Evolutionary conservation across 2,329 filamentous ascomycete species (phyloP).

Genomic region (Trichoderma koningiopsis): DNA sequence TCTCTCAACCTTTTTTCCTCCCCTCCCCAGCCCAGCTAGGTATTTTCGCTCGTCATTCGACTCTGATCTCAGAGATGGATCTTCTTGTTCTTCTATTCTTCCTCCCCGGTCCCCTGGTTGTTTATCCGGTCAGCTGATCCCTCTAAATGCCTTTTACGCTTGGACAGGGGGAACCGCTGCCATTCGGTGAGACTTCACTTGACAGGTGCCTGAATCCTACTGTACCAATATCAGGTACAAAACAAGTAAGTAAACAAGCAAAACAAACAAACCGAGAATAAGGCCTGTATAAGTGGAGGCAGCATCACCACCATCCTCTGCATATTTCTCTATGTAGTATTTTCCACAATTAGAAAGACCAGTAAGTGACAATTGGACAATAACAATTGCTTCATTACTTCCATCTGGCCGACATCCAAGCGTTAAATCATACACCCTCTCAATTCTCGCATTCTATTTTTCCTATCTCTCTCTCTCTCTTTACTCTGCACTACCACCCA

Average conservation of each 20-base stretch:
- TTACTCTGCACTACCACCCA: neutral
- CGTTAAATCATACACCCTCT: neutral
- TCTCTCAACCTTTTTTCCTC: neutral
- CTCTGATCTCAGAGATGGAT: neutral
- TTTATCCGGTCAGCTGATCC: slow-evolving; percentile 15
- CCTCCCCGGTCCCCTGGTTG: neutral
- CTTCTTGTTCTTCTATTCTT: neutral
- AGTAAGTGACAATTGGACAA: neutral
- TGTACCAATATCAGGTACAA: neutral
- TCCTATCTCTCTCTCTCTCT: neutral
- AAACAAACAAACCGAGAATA: neutral
- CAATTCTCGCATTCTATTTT: neutral
- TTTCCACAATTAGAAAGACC: neutral
- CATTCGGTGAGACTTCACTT: neutral
- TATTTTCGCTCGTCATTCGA: neutral
- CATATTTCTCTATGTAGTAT: neutral
- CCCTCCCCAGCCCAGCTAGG: neutral
- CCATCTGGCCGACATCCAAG: neutral
- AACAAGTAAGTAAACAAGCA: neutral
- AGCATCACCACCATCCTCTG: neutral
- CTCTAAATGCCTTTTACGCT: neutral
- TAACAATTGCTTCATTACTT: neutral
- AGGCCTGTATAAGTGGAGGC: neutral
- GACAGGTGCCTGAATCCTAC: slow-evolving; percentile 9
- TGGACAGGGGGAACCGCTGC: neutral